phyloP scores from a whole-genome alignment of 306 rosid species.

The Corylus avellana region DNA sequence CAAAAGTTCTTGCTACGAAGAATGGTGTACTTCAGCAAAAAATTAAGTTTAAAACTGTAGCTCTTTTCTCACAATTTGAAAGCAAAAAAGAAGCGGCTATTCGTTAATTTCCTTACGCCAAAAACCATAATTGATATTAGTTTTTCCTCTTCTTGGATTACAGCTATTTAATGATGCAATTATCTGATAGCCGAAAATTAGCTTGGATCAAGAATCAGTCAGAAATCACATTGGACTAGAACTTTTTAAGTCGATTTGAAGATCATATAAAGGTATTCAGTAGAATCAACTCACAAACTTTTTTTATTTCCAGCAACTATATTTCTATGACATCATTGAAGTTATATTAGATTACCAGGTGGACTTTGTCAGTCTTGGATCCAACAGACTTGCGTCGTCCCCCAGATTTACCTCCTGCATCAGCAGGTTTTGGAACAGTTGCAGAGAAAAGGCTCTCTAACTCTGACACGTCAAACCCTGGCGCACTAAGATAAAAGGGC shows the following conservation, averaged over 20 bases:
- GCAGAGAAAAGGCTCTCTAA: conserved; percentile 87
- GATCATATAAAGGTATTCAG: not conserved
- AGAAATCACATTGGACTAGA: not conserved
- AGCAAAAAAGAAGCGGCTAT: not conserved
- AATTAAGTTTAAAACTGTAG: not conserved
- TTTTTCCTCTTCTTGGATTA: not conserved
- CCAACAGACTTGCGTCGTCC: conserved; percentile 78
- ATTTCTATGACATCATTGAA: conserved; percentile 5
- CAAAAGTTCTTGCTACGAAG: not conserved
- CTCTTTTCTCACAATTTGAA: not conserved
- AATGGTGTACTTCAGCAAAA: not conserved
- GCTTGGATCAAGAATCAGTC: not conserved
- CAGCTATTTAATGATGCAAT: not conserved
- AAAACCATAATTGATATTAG: not conserved
- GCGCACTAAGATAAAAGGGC: conserved; percentile 58
- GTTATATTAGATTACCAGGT: conserved; percentile 64
- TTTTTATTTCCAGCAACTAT: conserved; percentile 15
- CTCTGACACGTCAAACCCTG: conserved; percentile 95
- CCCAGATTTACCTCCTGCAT: conserved; percentile 68
- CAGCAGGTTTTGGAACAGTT: conserved; percentile 81
- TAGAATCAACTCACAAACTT: conserved; percentile 13
- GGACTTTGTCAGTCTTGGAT: conserved; percentile 82
- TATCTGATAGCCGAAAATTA: not conserved
- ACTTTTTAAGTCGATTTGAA: not conserved
- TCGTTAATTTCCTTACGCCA: not conserved